A percentile compares a stretch with the other conserved stretches of the same genome.
phyloP scores from a whole-genome alignment of 768 basidiomycete species.

The Mycena alexandri region DNA sequence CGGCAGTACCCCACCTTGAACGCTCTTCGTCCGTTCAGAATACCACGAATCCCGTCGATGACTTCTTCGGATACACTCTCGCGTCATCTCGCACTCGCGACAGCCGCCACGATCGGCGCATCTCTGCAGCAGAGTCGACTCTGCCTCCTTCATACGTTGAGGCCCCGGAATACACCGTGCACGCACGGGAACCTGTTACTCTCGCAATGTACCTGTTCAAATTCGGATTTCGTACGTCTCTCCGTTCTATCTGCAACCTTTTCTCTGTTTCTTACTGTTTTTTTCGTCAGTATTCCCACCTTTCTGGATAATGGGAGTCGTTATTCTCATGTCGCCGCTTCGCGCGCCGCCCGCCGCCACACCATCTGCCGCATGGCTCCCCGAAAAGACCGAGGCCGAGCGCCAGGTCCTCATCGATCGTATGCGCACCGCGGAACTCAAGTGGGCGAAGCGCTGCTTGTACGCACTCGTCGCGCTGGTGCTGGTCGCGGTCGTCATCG shows the following conservation, averaged over 20 bases:
- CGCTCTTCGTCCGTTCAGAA: conserved; percentile 18
- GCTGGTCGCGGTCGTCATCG: conserved; percentile 51
- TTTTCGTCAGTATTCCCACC: conserved; percentile 65
- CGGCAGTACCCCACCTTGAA: conserved; percentile 21
- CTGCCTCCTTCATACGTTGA: conserved; percentile 60
- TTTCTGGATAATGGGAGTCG: conserved; percentile 71
- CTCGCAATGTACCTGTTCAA: conserved; percentile 73
- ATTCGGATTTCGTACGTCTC: conserved; percentile 69
- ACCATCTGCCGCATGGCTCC: conserved; percentile 61
- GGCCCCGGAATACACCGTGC: conserved; percentile 50
- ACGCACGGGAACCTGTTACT: conserved; percentile 62
- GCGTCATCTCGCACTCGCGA: conserved; percentile 50
- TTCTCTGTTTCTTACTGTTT: conserved; percentile 16
- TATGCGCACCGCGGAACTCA: conserved; percentile 63
- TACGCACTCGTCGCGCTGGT: conserved; percentile 64
- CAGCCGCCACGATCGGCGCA: conserved; percentile 56
- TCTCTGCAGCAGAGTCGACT: conserved; percentile 42
- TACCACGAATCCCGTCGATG: conserved; percentile 45
- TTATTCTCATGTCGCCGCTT: conserved; percentile 68
- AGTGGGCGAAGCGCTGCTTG: conserved; percentile 70
- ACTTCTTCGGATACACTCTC: conserved; percentile 55
- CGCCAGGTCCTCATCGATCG: conserved; percentile 58
- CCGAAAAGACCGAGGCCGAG: conserved; percentile 67
- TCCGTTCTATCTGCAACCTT: background rate
- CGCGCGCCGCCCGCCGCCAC: conserved; percentile 53